phyloP scores from a whole-genome alignment of 108 stramenopile genomes.

The Conticribra guillardii region DNA sequence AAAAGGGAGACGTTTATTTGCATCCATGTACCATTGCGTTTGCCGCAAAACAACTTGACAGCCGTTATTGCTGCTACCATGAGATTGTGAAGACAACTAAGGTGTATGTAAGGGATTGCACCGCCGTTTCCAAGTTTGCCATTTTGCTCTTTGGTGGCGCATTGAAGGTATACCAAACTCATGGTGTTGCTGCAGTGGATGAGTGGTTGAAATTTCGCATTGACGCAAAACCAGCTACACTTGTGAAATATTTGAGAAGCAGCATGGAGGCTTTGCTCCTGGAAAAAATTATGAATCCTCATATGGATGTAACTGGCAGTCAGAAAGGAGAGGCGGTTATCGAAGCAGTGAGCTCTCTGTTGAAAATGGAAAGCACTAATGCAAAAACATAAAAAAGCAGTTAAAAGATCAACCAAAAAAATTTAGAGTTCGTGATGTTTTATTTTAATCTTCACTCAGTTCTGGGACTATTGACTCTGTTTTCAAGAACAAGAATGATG shows the following conservation, averaged over 20 bases:
- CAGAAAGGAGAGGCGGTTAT: conserved; percentile 63
- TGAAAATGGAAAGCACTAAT: conserved; percentile 35
- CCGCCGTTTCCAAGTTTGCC: conserved; percentile 64
- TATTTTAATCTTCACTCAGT: no score
- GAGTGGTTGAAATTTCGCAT: conserved; percentile 71
- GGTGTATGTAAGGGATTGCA: conserved; percentile 70
- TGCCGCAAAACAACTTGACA: conserved; percentile 54
- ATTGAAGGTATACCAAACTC: conserved; percentile 60
- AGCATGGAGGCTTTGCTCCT: conserved; percentile 68
- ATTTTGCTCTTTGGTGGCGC: conserved; percentile 77
- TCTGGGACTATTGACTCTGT: no score
- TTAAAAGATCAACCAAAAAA: no score
- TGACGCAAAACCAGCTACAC: conserved; percentile 68
- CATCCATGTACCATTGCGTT: conserved; percentile 76
- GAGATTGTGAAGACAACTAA: conserved; percentile 82
- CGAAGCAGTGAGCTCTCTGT: conserved; percentile 52
- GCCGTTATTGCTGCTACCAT: conserved; percentile 76
- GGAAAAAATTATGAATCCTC: conserved; percentile 67
- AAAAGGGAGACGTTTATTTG: conserved; percentile 62
- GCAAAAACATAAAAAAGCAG: no score
- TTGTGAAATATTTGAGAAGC: conserved; percentile 67
- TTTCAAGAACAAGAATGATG: no score
- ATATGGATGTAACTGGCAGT: conserved; percentile 50
- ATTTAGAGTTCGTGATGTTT: no score
- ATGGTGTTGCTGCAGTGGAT: conserved; percentile 69